A percentile compares a stretch with the other conserved stretches of the same genome.
Evolutionary conservation across 257 asterid genomes (phyloP).

Genomic region (Plectranthus barbatus): DNA sequence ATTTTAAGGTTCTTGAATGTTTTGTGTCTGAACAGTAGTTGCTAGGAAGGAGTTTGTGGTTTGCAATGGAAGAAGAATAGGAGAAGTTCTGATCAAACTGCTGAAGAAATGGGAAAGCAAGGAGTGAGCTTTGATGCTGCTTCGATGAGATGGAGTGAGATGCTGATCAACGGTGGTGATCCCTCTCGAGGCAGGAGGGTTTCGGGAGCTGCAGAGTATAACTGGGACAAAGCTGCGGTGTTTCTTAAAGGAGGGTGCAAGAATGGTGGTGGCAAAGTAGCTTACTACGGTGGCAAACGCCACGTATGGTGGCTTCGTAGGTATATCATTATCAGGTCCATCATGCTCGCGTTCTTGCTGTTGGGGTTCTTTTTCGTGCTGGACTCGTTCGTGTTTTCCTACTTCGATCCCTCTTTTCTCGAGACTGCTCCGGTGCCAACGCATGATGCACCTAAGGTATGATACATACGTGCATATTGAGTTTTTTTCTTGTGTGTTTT

Average conservation of each 20-base stretch:
- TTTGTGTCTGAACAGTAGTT: too few species aligned
- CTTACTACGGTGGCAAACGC: constrained; percentile 39
- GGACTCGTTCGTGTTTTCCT: constrained; percentile 56
- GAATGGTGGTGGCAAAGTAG: constrained; percentile 36
- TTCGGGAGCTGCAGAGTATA: too few species aligned
- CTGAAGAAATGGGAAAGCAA: constrained; percentile 40
- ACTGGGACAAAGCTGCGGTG: constrained; percentile 43
- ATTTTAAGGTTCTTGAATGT: neutral
- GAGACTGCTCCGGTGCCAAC: constrained; percentile 26
- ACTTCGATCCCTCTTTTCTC: constrained; percentile 36
- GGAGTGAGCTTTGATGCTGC: constrained; percentile 22
- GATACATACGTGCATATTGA: neutral
- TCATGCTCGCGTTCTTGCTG: constrained; percentile 41
- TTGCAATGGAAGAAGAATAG: too few species aligned
- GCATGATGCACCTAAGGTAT: constrained; percentile 34
- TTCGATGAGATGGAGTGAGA: constrained; percentile 28
- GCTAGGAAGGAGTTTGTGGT: too few species aligned
- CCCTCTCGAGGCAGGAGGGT: constrained; percentile 43
- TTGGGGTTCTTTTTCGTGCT: constrained; percentile 41
- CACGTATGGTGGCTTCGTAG: constrained; percentile 42
- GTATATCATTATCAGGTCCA: constrained; percentile 41
- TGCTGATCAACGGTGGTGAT: constrained; percentile 25
- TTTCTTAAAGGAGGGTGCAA: constrained; percentile 30
- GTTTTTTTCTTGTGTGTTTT: neutral
- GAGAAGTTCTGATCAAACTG: too few species aligned